phyloP scores from a whole-genome alignment of 2,329 filamentous ascomycete genomes.

The Phialocephala subalpina region DNA sequence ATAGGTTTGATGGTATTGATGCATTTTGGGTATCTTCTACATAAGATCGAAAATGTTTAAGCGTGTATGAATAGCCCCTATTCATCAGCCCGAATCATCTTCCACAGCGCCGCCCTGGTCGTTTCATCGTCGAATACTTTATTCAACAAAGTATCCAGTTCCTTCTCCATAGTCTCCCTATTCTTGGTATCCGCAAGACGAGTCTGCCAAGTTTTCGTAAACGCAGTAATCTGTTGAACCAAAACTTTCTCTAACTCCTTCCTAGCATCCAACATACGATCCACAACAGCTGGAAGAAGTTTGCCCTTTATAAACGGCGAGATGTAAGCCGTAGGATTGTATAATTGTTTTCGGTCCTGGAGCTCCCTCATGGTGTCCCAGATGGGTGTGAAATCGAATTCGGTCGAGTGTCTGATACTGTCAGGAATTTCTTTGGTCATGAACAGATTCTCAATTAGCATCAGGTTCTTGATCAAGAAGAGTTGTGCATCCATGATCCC shows the following conservation, averaged over 20 bases:
- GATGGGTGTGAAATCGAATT: slow-evolving; percentile 70
- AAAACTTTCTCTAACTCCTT: slow-evolving; percentile 71
- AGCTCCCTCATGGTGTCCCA: slow-evolving; percentile 66
- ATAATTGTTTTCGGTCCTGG: slow-evolving; percentile 55
- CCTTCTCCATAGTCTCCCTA: slow-evolving; percentile 56
- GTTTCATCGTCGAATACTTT: slow-evolving; percentile 57
- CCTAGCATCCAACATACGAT: slow-evolving; percentile 61
- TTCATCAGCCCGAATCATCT: slow-evolving; percentile 43
- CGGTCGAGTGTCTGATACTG: slow-evolving; percentile 57
- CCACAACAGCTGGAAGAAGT: slow-evolving; percentile 48
- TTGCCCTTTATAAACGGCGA: slow-evolving; percentile 51
- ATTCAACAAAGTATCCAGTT: slow-evolving; percentile 63
- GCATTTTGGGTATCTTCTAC: slow-evolving; percentile 2
- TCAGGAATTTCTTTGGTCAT: slow-evolving; percentile 93
- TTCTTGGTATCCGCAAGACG: slow-evolving; percentile 51
- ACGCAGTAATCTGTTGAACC: slow-evolving; percentile 67
- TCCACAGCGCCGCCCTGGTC: slow-evolving; percentile 43
- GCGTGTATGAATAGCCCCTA: neutral
- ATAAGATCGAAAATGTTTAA: neutral
- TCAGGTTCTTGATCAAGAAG: slow-evolving; percentile 93
- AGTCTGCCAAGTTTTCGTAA: slow-evolving; percentile 66
- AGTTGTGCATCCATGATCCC: slow-evolving; percentile 79
- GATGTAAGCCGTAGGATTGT: slow-evolving; percentile 55
- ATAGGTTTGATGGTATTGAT: neutral
- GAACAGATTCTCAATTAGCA: slow-evolving; percentile 95